Evolutionary conservation across 805 yeast species (phyloP).

Genomic region (Dipodascus geniculatus): DNA sequence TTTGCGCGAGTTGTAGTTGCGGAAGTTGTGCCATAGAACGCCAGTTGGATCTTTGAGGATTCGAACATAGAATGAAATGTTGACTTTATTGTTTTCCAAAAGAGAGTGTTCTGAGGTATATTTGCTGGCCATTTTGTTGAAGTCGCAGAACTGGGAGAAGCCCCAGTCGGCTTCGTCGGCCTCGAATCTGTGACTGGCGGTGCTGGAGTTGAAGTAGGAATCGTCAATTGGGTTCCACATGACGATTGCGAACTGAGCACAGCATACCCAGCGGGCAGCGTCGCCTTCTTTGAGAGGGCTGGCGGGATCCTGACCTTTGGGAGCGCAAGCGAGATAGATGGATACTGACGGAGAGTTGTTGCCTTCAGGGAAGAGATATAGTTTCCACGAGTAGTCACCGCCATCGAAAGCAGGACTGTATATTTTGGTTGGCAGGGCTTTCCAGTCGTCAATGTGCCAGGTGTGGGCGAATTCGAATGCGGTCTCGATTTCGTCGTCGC

Average conservation of each 20-base stretch:
- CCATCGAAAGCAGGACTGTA: constrained; percentile 22
- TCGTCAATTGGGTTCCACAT: constrained; percentile 75
- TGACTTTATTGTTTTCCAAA: constrained; percentile 41
- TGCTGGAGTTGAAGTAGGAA: constrained; percentile 42
- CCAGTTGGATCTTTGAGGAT: constrained; percentile 85
- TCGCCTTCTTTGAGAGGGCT: constrained; percentile 19
- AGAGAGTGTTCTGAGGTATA: constrained; percentile 31
- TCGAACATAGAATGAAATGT: constrained; percentile 66
- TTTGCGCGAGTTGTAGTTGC: constrained; percentile 68
- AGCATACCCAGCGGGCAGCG: constrained; percentile 54
- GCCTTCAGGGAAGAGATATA: constrained; percentile 70
- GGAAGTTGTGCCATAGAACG: constrained; percentile 82
- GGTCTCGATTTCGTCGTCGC: constrained; percentile 20
- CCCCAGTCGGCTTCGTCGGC: constrained; percentile 90
- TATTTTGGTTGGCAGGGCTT: constrained; percentile 23
- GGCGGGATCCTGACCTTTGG: constrained; percentile 6
- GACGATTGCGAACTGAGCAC: constrained; percentile 82
- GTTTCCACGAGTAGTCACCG: constrained; percentile 29
- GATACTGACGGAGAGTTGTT: constrained; percentile 52
- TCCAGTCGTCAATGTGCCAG: constrained; percentile 30
- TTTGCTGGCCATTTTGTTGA: constrained; percentile 31
- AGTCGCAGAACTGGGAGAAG: constrained; percentile 62
- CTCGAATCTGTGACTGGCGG: constrained; percentile 70
- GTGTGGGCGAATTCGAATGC: constrained; percentile 16
- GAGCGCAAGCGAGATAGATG: constrained; percentile 67